Evolutionary conservation across 1,284 basidiomycete genomes (phyloP).

Genomic region (Moesziomyces globuligerus): DNA sequence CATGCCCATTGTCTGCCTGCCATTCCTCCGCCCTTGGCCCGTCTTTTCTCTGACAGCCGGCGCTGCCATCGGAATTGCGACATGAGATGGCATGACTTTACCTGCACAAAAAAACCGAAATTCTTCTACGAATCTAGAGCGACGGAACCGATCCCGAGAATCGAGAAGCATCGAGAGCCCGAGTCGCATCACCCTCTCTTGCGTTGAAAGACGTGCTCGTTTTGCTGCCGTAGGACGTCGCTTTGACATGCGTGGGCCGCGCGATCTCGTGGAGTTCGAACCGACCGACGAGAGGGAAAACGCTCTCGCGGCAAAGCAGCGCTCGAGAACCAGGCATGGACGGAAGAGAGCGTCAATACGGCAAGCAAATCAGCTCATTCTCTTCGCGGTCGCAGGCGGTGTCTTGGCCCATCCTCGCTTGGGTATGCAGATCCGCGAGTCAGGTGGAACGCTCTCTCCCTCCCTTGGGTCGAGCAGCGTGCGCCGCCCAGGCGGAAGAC

Average conservation of each 20-base stretch:
- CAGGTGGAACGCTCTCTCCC: no score
- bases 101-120: no score
- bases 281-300: not conserved
- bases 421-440: not conserved
- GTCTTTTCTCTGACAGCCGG: not conserved
- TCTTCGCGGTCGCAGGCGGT: not conserved
- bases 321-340: no score
- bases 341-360: not conserved
- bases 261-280: conserved; percentile 9
- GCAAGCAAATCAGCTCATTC: not conserved
- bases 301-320: not conserved
- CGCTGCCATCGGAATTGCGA: no score
- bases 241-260: no score
- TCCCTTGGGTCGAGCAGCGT: no score
- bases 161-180: not conserved
- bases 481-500: no score
- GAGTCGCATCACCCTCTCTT: not conserved
- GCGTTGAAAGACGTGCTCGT: not conserved
- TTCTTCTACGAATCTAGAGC: no score
- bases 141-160: no score
- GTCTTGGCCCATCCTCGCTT: not conserved
- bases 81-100: no score
- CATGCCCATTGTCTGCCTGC: no score
- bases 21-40: not conserved
- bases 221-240: not conserved